These are phyloP conservation scores for Podila horticola DNA, from an alignment of 192 early-diverging fungal species.

Conservation along the genomic window DNA sequence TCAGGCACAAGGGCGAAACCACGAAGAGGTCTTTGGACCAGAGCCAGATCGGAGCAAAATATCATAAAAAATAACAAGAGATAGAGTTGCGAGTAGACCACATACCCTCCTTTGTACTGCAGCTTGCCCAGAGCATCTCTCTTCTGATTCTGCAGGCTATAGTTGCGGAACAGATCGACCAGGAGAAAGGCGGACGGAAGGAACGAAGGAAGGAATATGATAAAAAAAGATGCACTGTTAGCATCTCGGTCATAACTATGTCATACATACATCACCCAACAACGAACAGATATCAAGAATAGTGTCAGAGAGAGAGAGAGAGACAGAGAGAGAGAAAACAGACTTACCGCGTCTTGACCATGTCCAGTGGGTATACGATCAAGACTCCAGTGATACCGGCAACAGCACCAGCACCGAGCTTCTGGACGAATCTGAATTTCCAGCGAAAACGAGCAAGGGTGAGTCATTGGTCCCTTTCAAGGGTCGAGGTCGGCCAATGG, in stretches of 20 bases:
- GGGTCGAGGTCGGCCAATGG: not conserved
- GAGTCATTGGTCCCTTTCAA: not conserved
- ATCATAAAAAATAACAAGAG: not conserved
- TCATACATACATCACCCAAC: too few species aligned
- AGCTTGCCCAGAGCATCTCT: slow-evolving; percentile 55
- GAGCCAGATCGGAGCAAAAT: too few species aligned
- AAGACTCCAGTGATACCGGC: slow-evolving; percentile 69
- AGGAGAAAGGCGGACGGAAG: not conserved
- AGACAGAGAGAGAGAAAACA: not conserved
- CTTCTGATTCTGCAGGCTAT: slow-evolving; percentile 69
- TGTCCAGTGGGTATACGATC: slow-evolving; percentile 74
- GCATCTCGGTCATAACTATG: too few species aligned
- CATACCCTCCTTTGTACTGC: slow-evolving; percentile 61
- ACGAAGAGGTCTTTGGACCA: too few species aligned
- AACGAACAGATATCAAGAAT: not conserved
- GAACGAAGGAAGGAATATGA: not conserved
- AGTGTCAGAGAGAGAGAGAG: not conserved
- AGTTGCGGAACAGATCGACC: not conserved
- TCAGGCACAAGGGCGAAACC: too few species aligned
- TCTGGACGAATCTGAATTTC: slow-evolving; percentile 30
- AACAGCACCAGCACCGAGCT: slow-evolving; percentile 66
- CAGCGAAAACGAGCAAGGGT: not conserved
- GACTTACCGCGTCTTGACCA: slow-evolving; percentile 71
- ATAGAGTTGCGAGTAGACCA: not conserved
- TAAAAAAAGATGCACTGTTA: not conserved